phyloP scores from a whole-genome alignment of 495 filamentous ascomycete genomes.

The Tuber umbilicatum region DNA sequence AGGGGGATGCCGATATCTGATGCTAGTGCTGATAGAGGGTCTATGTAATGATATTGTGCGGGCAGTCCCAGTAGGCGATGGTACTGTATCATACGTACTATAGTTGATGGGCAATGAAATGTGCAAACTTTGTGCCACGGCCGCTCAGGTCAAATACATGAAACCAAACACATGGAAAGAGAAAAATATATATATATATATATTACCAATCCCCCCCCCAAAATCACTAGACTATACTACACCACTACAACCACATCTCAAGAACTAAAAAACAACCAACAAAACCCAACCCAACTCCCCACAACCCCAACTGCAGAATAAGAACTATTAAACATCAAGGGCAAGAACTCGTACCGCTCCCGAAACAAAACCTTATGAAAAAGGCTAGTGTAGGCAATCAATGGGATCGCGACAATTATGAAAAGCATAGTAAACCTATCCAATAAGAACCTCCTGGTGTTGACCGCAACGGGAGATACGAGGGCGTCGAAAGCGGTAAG shows the following conservation, averaged over 20 bases:
- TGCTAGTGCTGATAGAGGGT: neutral
- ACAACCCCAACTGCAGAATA: slow-evolving; percentile 94
- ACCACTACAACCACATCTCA: slow-evolving; percentile 39
- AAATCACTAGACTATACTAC: neutral
- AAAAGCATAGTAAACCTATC: slow-evolving; percentile 87
- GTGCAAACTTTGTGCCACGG: neutral
- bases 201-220: neutral
- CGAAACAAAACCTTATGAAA: slow-evolving; percentile 78
- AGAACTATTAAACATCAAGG: slow-evolving; percentile 92
- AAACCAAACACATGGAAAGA: too few relatives aligned
- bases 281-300: slow-evolving; percentile 92
- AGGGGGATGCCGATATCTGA: neutral
- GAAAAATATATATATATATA: neutral
- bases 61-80: neutral
- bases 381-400: slow-evolving; percentile 83
- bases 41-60: neutral
- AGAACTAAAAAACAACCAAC: slow-evolving; percentile 83
- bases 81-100: too few relatives aligned
- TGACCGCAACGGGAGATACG: slow-evolving; percentile 64
- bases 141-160: neutral
- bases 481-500: slow-evolving; percentile 77
- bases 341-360: slow-evolving; percentile 76
- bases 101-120: neutral
- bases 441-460: slow-evolving; percentile 71
- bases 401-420: slow-evolving; percentile 75